Percentiles rank a stretch among this genome's conserved stretches.
Conservation (phyloP, 768 basidiomycete species). For the Leccinum rimulosum region DNA sequence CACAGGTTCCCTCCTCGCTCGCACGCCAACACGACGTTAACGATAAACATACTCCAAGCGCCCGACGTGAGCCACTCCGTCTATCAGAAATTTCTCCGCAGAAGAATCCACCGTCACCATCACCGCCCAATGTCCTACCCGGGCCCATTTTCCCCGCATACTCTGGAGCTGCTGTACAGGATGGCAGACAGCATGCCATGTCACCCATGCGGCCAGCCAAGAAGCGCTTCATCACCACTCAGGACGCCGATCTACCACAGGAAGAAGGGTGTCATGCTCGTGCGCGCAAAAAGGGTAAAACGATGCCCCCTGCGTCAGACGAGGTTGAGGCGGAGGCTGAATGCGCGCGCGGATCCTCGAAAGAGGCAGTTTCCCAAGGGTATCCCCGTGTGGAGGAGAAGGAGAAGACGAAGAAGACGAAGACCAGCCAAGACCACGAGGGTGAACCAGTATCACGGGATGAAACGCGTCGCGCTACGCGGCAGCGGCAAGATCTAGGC, state of each 20-base stretch:
- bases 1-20: neutral
- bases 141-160: constrained; percentile 6
- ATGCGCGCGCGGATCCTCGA: constrained; percentile 16
- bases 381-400: neutral
- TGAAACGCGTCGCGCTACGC: constrained; percentile 5
- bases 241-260: constrained; percentile 22
- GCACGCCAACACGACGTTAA: neutral
- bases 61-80: constrained; percentile 33
- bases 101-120: constrained; percentile 14
- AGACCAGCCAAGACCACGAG: constrained; percentile 1
- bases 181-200: constrained; percentile 20
- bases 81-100: constrained; percentile 52
- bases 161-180: constrained; percentile 17
- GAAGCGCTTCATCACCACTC: constrained; percentile 44
- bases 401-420: neutral
- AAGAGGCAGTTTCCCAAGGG: constrained; percentile 13
- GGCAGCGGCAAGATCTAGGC: neutral
- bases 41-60: neutral
- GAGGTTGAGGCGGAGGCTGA: constrained; percentile 2
- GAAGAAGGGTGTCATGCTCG: constrained; percentile 10
- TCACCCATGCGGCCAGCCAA: constrained; percentile 43
- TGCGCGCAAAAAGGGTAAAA: constrained; percentile 35
- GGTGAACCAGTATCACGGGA: constrained; percentile 4
- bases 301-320: neutral
- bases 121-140: neutral